Evolutionary conservation across 2,329 filamentous ascomycete genomes (phyloP), one percentile per base, ranked within the genome.

Genomic region (Pseudopithomyces chartarum): DNA sequence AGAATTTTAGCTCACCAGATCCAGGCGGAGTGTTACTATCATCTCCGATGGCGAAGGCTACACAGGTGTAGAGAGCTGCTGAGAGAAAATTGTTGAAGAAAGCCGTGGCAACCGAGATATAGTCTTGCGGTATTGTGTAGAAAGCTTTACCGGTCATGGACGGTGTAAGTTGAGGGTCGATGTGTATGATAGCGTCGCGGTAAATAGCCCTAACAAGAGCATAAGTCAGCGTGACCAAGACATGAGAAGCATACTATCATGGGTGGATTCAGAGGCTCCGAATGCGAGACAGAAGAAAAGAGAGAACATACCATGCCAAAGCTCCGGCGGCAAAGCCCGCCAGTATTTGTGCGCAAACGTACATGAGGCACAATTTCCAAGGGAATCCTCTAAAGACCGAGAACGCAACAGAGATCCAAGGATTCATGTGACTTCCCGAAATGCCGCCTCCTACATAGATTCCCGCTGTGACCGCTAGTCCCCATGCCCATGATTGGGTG

Each of bases 61-160:
- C 80, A 65, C 90, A 89, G 80, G 89, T 87, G 20, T 90, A 78
- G 15, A 91, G 81, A 0, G 85, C 78, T 56, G 83, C 87, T 32
- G 87, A 85, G 48, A 91, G 76, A 58, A 90, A 88, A 63, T 91
- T 88, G 42, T 85, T 88, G 68, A 90, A 89, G 74, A 90, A 89
- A 71, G 88, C 86, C n/a, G 83, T 83, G 0, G 85, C 84, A 42
- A 82, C 84, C 1, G 85, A 86, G 79, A 91, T 80, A 70, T 89
- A 86, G 0, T 77, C 61, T 57, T 84, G 80, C 0, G 89, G 86
- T 67, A 89, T 90, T 0, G 88, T 89, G 79, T 85, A 89, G 67
- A 91, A 90, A 54, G 91, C 23, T 76, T 70, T 8, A 78, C 82
- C 39, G 75, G 70, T 68, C 17, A 67, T 57, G 26, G 65, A 61